Evolutionary conservation across 1,284 basidiomycete genomes (phyloP).

Genomic region (Vanrija sp.): DNA sequence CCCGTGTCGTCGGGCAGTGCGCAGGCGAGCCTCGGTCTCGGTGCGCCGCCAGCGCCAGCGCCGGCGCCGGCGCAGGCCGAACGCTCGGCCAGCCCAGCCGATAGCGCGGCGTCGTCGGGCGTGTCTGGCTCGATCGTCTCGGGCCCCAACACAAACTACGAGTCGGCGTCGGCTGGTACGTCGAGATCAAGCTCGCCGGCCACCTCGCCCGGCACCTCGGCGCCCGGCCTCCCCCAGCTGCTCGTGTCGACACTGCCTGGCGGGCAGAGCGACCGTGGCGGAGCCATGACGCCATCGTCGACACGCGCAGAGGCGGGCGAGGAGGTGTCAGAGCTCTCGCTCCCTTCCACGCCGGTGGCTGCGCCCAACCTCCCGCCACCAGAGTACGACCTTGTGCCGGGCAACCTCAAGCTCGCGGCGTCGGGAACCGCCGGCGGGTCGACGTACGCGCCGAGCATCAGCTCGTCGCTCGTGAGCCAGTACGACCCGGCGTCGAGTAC

Average conservation of each 20-base stretch:
- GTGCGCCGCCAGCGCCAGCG: too few relatives aligned
- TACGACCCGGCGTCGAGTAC: conserved; percentile 29
- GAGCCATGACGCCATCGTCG: conserved; percentile 41
- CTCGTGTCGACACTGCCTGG: conserved; percentile 34
- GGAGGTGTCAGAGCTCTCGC: conserved; percentile 27
- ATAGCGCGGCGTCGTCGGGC: conserved; percentile 20
- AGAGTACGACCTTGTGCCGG: conserved; percentile 32
- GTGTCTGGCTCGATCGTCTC: conserved; percentile 22
- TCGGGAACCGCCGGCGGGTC: conserved; percentile 8
- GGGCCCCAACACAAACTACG: background rate
- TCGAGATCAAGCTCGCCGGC: conserved; percentile 31
- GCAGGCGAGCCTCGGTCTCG: background rate
- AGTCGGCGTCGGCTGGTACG: conserved; percentile 22
- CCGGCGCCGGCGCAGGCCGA: conserved; percentile 2
- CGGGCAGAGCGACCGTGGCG: conserved; percentile 21
- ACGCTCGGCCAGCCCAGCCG: conserved; percentile 31
- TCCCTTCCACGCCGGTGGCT: conserved; percentile 37
- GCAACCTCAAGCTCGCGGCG: conserved; percentile 35
- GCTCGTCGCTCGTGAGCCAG: conserved; percentile 31
- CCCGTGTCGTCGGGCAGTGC: background rate
- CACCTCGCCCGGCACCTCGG: conserved; percentile 21
- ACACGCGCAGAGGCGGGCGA: conserved; percentile 44
- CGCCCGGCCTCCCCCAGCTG: conserved; percentile 23
- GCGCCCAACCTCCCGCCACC: conserved; percentile 21
- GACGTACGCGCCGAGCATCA: conserved; percentile 23